Conservation (phyloP, 2,329 filamentous ascomycete species). For the Cladosporium halotolerans region DNA sequence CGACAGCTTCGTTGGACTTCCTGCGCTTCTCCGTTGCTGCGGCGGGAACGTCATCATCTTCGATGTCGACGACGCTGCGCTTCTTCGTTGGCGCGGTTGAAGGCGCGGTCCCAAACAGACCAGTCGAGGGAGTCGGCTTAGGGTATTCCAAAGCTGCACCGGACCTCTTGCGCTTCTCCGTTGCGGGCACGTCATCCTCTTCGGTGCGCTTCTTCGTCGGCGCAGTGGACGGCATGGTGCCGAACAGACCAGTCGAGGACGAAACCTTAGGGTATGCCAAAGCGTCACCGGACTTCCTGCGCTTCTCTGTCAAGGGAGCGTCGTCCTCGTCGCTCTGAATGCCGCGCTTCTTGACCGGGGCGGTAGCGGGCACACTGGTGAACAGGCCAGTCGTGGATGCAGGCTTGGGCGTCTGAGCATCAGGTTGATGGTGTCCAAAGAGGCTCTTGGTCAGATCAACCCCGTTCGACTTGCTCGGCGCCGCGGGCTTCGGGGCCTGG, state of each 20-base stretch:
- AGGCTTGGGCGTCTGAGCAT: slow-evolving; percentile 18
- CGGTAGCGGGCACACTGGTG: slow-evolving; percentile 21
- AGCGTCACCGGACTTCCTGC: slow-evolving; percentile 22
- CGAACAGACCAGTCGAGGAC: slow-evolving; percentile 14
- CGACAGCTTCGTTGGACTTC: slow-evolving; percentile 21
- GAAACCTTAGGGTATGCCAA: slow-evolving; percentile 20
- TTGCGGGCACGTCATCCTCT: slow-evolving; percentile 16
- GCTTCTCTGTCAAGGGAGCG: slow-evolving; percentile 26
- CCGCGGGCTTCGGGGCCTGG: neutral
- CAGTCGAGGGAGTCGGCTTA: slow-evolving; percentile 12
- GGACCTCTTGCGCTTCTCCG: slow-evolving; percentile 27
- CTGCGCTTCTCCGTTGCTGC: slow-evolving; percentile 28
- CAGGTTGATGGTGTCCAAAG: slow-evolving; percentile 2
- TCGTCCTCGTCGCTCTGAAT: slow-evolving; percentile 19
- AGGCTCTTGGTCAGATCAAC: slow-evolving; percentile 13
- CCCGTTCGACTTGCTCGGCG: neutral
- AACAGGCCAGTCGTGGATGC: slow-evolving; percentile 14
- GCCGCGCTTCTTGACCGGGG: slow-evolving; percentile 23
- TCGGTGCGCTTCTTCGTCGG: slow-evolving; percentile 24
- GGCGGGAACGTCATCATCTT: slow-evolving; percentile 14
- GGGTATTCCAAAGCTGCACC: slow-evolving; percentile 24
- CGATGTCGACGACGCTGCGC: slow-evolving; percentile 16
- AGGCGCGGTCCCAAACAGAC: slow-evolving; percentile 18
- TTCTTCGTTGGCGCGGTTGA: slow-evolving; percentile 25
- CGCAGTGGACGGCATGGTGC: slow-evolving; percentile 22